Evolutionary conservation across 768 basidiomycete species (phyloP), one percentile per base, ranked within the genome.

Genomic region (Lentinus brumalis): DNA sequence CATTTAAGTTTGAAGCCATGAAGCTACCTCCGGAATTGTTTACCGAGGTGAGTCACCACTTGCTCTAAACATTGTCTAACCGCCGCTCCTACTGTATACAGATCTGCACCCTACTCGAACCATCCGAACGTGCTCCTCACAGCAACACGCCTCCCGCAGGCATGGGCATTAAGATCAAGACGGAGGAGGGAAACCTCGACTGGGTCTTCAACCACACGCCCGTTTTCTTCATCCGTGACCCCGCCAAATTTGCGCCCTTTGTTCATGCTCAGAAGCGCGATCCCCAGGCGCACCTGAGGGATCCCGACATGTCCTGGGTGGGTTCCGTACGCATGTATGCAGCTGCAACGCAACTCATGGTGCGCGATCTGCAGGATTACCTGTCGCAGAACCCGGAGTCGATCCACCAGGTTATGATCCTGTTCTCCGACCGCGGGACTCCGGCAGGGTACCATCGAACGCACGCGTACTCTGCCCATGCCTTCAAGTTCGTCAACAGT

Each of bases 391-490:
- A 92, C 77, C 90, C 92, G 10, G 92, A 95, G 77, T 91, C 92
- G 18, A 91, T 90, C 59, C 91, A 94, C 74, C 92, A 94, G 76
- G 79, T 92, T 68, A 81, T 92, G 83, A 96, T 96, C 73, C 82
- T 93, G 60, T 89, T 97, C 79, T 91, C 91, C n/a, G 96, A 98
- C 76, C 92, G 96, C 69, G 89, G 93, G 49, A 97, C 94, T 57
- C 96, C 96, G 62, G 88, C 87, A 75, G 94, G 86, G n/a, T 95
- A 79, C 78, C 87, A 91, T 75, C 79, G 87, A 62, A 81, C 86
- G 86, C 92, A 98, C 76, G 96, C 94, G 2, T 97, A 95, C 81
- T 92, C 91, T 52, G 92, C 95, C 14, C 94, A 97, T 81, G 89
- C 95, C 35, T 92, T 82, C 82, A 92, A 95, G 74, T 86, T 94